A percentile compares a stretch with the other conserved stretches of the same genome.
phyloP scores from a whole-genome alignment of 345 rosid genomes.

The Reutealis trisperma region DNA sequence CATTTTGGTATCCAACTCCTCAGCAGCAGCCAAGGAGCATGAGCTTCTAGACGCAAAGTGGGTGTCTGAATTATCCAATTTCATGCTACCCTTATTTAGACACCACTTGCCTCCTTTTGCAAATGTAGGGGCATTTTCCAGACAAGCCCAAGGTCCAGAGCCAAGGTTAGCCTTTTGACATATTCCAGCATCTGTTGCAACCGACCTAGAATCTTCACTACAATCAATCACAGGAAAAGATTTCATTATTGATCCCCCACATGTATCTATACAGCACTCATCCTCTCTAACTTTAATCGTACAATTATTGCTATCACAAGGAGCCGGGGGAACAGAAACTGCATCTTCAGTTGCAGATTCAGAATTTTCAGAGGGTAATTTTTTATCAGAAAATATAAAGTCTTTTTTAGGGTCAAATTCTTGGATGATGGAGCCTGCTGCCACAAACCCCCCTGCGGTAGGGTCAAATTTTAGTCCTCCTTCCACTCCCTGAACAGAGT shows the following conservation, averaged over 20 bases:
- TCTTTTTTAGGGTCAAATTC: conserved; percentile 45
- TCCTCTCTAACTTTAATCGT: conserved; percentile 59
- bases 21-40: conserved; percentile 41
- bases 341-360: conserved; percentile 28
- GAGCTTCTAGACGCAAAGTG: conserved; percentile 35
- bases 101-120: conserved; percentile 23
- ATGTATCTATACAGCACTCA: conserved; percentile 28
- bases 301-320: conserved; percentile 33
- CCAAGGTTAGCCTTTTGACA: conserved; percentile 27
- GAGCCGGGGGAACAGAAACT: conserved; percentile 15
- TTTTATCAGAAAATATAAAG: conserved; percentile 30
- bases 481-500: conserved; percentile 89
- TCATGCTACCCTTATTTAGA: conserved; percentile 27
- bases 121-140: conserved; percentile 25
- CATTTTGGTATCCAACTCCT: conserved; percentile 39
- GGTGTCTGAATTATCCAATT: conserved; percentile 36
- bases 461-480: conserved; percentile 81
- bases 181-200: conserved; percentile 29
- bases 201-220: conserved; percentile 35
- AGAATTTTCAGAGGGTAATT: conserved; percentile 16
- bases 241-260: conserved; percentile 13
- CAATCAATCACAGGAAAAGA: conserved; percentile 22
- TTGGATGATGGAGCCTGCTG: conserved; percentile 49
- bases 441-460: conserved; percentile 60
- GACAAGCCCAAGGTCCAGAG: conserved; percentile 36